phyloP scores from a whole-genome alignment of 306 rosid species.

The Carpinus fangiana region DNA sequence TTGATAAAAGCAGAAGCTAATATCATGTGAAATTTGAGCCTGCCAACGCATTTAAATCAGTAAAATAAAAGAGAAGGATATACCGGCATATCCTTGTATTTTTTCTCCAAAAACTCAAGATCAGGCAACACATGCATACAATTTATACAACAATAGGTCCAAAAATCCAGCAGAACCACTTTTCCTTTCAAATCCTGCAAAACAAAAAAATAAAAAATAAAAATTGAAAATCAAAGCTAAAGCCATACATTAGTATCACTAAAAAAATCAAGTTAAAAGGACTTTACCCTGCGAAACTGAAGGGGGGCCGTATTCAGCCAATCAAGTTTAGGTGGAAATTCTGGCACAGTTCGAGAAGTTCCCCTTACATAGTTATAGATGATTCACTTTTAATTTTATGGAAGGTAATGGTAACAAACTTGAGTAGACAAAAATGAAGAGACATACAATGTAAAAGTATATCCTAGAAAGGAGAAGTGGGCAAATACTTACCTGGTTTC shows the following conservation, averaged over 20 bases:
- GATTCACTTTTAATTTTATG: conserved; percentile 23
- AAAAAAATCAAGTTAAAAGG: conserved; percentile 24
- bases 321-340: conserved; percentile 88
- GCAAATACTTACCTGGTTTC: conserved; percentile 67
- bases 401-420: neutral
- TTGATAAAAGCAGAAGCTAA: conserved; percentile 20
- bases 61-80: conserved; percentile 29
- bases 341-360: conserved; percentile 77
- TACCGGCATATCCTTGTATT: conserved; percentile 93
- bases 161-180: conserved; percentile 86
- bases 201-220: conserved; percentile 22
- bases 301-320: conserved; percentile 95
- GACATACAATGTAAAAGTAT: conserved; percentile 10
- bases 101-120: conserved; percentile 83
- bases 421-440: neutral
- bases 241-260: conserved; percentile 19
- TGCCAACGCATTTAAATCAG: conserved; percentile 19
- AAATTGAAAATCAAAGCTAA: conserved; percentile 17
- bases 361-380: conserved; percentile 52
- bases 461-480: conserved; percentile 16
- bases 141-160: conserved; percentile 96
- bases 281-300: conserved; percentile 72
- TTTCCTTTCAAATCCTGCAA: conserved; percentile 94
- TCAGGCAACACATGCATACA: conserved; percentile 98
- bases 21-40: conserved; percentile 1